These are phyloP conservation scores for Apiospora malaysiana DNA, from an alignment of 2,329 filamentous ascomycete genomes.

Conservation along the genomic window DNA sequence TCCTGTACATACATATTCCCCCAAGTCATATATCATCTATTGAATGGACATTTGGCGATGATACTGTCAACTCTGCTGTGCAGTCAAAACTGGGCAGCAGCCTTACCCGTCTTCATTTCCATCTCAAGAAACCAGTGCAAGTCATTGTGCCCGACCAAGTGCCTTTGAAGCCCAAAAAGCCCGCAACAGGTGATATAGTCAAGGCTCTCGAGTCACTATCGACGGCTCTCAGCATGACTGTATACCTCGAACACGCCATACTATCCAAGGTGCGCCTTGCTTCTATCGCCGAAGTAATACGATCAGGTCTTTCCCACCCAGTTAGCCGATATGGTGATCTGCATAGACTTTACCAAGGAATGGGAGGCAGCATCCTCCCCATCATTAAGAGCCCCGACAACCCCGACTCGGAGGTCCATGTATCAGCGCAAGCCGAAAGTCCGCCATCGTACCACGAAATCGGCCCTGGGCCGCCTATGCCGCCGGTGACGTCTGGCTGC, in stretches of 20 bases:
- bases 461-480: constrained; percentile 23
- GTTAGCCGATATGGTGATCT: constrained; percentile 23
- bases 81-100: constrained; percentile 19
- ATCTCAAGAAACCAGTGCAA: constrained; percentile 21
- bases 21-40: constrained; percentile 22
- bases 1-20: constrained; percentile 24
- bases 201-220: constrained; percentile 22
- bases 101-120: constrained; percentile 21
- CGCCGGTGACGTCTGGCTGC: neutral
- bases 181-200: constrained; percentile 16
- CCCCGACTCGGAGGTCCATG: constrained; percentile 15
- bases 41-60: constrained; percentile 16
- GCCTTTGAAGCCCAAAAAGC: constrained; percentile 20
- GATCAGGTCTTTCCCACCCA: constrained; percentile 13
- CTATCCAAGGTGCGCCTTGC: constrained; percentile 22
- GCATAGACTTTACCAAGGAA: constrained; percentile 23
- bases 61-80: neutral
- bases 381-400: neutral
- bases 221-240: constrained; percentile 11
- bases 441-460: constrained; percentile 23
- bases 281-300: constrained; percentile 16
- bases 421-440: constrained; percentile 4
- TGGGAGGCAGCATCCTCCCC: constrained; percentile 21
- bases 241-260: constrained; percentile 22
- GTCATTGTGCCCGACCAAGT: constrained; percentile 22